These are phyloP conservation scores for Piper longum DNA, from an alignment of 164 flowering plant genomes.

Conservation along the genomic window DNA sequence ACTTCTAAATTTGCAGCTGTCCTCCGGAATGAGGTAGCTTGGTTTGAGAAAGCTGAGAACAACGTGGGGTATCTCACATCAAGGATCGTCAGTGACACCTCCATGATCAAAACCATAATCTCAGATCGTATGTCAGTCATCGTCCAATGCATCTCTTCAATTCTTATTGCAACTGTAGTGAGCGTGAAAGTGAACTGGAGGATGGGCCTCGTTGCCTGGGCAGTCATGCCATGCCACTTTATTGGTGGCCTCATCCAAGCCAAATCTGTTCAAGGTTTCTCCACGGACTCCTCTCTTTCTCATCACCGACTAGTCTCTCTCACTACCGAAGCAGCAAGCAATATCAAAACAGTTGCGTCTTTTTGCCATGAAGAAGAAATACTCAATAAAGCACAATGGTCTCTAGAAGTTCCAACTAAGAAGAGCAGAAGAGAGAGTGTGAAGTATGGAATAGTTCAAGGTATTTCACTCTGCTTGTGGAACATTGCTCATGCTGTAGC, in stretches of 20 bases:
- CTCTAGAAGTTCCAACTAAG: conserved; percentile 26
- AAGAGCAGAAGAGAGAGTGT: conserved; percentile 37
- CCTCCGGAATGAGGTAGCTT: conserved; percentile 48
- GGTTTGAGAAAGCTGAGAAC: conserved; percentile 61
- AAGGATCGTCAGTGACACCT: conserved; percentile 40
- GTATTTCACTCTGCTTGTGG: conserved; percentile 54
- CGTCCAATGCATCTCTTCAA: conserved; percentile 71
- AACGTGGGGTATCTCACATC: conserved; percentile 40
- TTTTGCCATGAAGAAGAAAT: conserved; percentile 56
- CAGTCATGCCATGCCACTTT: conserved; percentile 84
- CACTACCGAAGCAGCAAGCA: conserved; percentile 47
- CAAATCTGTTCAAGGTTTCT: conserved; percentile 52
- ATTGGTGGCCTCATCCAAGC: conserved; percentile 69
- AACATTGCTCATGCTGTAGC: conserved; percentile 72
- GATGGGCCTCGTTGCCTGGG: conserved; percentile 77
- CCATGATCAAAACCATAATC: conserved; percentile 50
- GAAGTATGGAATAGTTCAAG: conserved; percentile 56
- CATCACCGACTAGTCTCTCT: conserved; percentile 39
- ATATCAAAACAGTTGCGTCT: conserved; percentile 56
- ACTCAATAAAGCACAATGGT: conserved; percentile 31
- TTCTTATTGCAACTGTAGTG: conserved; percentile 55
- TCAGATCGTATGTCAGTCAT: conserved; percentile 60
- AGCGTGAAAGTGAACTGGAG: conserved; percentile 56
- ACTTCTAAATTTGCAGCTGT: conserved; percentile 22
- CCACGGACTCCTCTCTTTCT: conserved; percentile 34